A percentile compares a stretch with the other conserved stretches of the same genome.
Conservation (phyloP, 106 monocot species). For the Dioscorea dumetorum region DNA sequence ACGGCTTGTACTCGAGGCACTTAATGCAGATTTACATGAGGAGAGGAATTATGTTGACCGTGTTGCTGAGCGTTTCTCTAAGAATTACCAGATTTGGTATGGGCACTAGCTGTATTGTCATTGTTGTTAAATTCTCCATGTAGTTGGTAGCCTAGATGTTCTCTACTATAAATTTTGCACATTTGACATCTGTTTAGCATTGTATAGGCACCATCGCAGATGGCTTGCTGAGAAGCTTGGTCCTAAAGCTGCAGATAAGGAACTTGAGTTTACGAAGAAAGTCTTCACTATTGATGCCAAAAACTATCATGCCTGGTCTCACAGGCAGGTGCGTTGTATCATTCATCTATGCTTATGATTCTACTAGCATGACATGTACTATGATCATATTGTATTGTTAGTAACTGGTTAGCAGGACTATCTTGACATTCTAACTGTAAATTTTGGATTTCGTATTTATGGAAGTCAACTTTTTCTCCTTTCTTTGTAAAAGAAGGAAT, state of each 20-base stretch:
- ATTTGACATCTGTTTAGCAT: conserved; percentile 3
- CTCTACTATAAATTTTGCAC: neutral
- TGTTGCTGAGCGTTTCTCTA: conserved; percentile 54
- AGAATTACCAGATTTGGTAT: conserved; percentile 99
- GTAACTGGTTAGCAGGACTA: too few relatives aligned
- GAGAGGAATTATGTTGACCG: conserved; percentile 57
- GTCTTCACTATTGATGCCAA: conserved; percentile 75
- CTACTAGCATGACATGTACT: too few relatives aligned
- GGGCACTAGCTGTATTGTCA: neutral
- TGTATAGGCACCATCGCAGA: conserved; percentile 85
- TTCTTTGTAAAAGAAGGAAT: too few relatives aligned
- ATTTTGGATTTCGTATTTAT: too few relatives aligned
- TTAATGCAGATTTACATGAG: conserved; percentile 49
- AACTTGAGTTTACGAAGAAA: conserved; percentile 71
- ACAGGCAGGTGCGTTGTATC: conserved; percentile 65
- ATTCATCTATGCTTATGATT: neutral
- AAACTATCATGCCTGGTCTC: conserved; percentile 99
- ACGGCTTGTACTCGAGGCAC: conserved; percentile 73
- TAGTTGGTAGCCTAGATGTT: too few relatives aligned
- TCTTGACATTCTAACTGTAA: too few relatives aligned
- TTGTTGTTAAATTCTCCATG: too few relatives aligned
- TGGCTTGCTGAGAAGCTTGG: conserved; percentile 98
- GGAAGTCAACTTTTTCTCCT: too few relatives aligned
- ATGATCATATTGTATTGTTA: too few relatives aligned
- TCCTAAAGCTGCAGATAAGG: conserved; percentile 40